These are phyloP conservation scores for Vigna hirtella DNA, from an alignment of 306 rosid species.

Conservation along the genomic window DNA sequence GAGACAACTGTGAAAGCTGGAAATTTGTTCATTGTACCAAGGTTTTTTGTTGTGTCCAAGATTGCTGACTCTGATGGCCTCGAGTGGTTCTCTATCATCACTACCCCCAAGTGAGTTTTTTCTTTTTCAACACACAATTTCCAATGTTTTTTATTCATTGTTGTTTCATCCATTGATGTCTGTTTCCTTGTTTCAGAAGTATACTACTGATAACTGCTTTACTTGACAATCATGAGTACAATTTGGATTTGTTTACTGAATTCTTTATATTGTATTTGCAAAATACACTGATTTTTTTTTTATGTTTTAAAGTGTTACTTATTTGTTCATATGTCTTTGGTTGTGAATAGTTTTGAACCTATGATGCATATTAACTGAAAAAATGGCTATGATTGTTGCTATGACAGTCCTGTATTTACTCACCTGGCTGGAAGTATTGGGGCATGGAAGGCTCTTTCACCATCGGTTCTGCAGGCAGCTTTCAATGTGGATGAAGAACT, in stretches of 20 bases:
- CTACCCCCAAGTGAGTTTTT: constrained; percentile 70
- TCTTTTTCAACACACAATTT: no score
- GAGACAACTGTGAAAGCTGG: constrained; percentile 76
- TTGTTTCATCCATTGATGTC: no score
- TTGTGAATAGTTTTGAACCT: neutral
- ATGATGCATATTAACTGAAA: neutral
- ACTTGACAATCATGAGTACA: neutral
- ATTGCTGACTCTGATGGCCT: constrained; percentile 78
- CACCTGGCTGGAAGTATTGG: constrained; percentile 86
- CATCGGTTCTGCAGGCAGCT: constrained; percentile 71
- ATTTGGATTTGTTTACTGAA: no score
- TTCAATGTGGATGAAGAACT: constrained; percentile 70
- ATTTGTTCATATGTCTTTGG: neutral
- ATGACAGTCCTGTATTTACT: constrained; percentile 79
- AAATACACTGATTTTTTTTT: no score
- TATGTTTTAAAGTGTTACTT: neutral
- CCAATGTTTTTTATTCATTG: neutral
- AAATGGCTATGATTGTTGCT: constrained; percentile 7
- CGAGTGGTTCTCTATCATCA: constrained; percentile 94
- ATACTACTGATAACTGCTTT: neutral
- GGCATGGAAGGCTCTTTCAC: constrained; percentile 81
- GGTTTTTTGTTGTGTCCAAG: constrained; percentile 86
- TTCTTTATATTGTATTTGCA: no score
- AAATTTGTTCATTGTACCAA: constrained; percentile 82
- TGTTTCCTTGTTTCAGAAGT: no score